phyloP scores from a whole-genome alignment of 1,284 basidiomycete genomes.

The Cryptococcus maquisensis region DNA sequence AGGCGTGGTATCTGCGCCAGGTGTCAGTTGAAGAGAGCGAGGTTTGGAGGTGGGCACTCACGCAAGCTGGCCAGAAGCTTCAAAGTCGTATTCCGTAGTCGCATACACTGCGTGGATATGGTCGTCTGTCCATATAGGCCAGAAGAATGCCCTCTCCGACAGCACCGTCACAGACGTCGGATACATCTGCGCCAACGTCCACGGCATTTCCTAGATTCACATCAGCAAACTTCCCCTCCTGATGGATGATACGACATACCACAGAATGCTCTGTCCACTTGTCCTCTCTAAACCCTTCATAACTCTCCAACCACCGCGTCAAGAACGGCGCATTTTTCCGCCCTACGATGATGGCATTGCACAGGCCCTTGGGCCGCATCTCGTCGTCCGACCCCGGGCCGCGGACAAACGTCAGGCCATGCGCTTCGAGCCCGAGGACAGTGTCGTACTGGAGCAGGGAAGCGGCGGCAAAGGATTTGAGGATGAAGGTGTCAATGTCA shows the following conservation, averaged over 20 bases:
- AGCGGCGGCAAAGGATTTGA: conserved; percentile 21
- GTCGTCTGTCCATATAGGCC: conserved; percentile 47
- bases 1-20: conserved; percentile 35
- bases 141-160: conserved; percentile 50
- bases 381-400: conserved; percentile 22
- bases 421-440: conserved; percentile 49
- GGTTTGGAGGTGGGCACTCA: conserved; percentile 4
- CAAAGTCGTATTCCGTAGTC: conserved; percentile 35
- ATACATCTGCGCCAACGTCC: conserved; percentile 43
- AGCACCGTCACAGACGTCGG: conserved; percentile 47
- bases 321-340: conserved; percentile 43
- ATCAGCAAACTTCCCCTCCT: background rate
- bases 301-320: conserved; percentile 37
- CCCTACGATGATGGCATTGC: conserved; percentile 50
- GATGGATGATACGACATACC: conserved; percentile 16
- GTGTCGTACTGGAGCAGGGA: conserved; percentile 35
- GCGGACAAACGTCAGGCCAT: conserved; percentile 18
- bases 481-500: conserved; percentile 45
- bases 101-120: conserved; percentile 36
- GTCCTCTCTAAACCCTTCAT: conserved; percentile 43
- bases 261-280: conserved; percentile 48
- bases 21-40: background rate
- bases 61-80: conserved; percentile 35
- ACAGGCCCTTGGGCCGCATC: conserved; percentile 46
- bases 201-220: conserved; percentile 33